Evolutionary conservation across 192 early-diverging fungal species (phyloP), one percentile per base, ranked within the genome.

Genomic region (Tieghemiomyces parasiticus): DNA sequence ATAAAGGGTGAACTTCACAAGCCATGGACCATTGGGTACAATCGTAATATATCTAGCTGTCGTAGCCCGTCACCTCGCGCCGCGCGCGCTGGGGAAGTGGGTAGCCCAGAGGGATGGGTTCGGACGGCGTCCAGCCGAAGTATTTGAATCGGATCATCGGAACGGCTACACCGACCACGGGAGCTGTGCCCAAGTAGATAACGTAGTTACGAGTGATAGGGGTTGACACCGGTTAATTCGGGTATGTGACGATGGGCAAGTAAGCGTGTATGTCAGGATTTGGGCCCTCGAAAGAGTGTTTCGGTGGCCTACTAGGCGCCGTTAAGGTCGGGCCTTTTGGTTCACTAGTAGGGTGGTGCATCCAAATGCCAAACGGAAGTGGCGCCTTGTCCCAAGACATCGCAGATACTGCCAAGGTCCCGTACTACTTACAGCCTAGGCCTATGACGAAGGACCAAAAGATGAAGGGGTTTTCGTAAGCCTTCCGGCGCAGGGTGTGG

Each of bases 381-480:
- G 8, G 8, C 1, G 20, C 46, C 1, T 3, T 47, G 3, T 47
- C 25, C 19, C 46, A 19, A 3, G 2, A 24, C 20, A 47, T 22
- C 25, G 19, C 46, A 47, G 8, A 3, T 24, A 22, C 46, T 3
- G 25, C 50, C 24, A 14, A 16, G 6, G 24, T 8, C 48, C 48
- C 10, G 20, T 2, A 52, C 1, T 25, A 56, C 54, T 56, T 56
- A 56, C 54, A 28, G 32, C 14, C 24, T 1, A 29, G 2, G 13
- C 54, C 54, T 12, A 56, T 34, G 54, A 31, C 54, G 34, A 56
- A 20, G 2, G 54, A 56, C 54, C 54, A 56, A 12, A 56, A 20
- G 14, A 56, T 56, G 29, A 56, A 56, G 28, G 54, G 54, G 4
- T 56, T 13, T 20, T 56, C 54, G 29, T 33, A 56, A 31, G 54